Base-by-base conservation (phyloP, 73 alveolate species). In the Effrenium voratum region DNA sequence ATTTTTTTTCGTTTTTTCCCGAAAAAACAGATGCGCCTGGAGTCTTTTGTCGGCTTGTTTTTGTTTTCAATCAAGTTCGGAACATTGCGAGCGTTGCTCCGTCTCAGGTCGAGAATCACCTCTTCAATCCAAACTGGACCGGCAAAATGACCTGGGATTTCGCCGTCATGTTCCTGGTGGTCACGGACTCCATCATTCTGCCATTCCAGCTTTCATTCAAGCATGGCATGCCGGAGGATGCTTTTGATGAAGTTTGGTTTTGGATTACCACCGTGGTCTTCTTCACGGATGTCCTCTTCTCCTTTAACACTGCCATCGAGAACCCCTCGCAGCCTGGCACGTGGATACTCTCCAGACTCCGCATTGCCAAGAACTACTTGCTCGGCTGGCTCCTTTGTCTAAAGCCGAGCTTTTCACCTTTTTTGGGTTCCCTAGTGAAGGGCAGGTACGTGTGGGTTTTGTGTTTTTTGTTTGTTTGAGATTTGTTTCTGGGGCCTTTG, bases 121-220 rank as follows among this genome's bases (percentile, higher is more conserved):
- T 88, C 3, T 68, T 88, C 86, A 88, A 68, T 46, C 96, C 96
- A 34, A 88, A 68, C 73, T 88, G 96, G 96, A 88, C 85, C 24
- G 63, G 86, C 86, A 88, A 88, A 40, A 88, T 88, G 96, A 13
- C 86, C 44, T 88, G 96, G 96, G 96, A 88, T 86, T 88, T 88
- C 63, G 63, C 66, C 73, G 96, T 88, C 41, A 88, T 88, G 96
- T 88, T 88, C 55, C 34, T 88, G 73, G 96, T 88, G 86, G 50
- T 88, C n/a, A 26, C 45, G 75, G 96, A 88, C 73, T 52, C 84
- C 60, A 88, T 88, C 85, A 88, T 88, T 43, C 55, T 88, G 85
- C 96, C 96, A 6, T 88, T 88, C 46, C 96, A 88, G 96, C 86
- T 88, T 85, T 73, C 96, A 1, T 88, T 88, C 86, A 88, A 88